These are phyloP conservation scores for Isoetes engelmannii DNA, from an alignment of 83 land plant species.

Conservation along the genomic window DNA sequence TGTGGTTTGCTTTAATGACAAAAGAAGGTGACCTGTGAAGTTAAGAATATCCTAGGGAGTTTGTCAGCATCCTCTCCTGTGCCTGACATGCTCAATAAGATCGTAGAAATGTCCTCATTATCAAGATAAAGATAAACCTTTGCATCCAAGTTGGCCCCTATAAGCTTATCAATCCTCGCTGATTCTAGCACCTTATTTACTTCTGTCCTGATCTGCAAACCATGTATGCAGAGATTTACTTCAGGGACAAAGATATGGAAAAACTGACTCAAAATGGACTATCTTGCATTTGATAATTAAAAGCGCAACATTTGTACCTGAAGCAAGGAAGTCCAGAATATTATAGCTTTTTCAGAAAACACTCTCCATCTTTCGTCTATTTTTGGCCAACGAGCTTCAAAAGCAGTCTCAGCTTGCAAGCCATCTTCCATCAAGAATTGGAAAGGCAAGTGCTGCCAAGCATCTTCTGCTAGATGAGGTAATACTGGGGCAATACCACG, in stretches of 20 bases:
- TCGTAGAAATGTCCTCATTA: slow-evolving; percentile 29
- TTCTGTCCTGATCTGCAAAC: slow-evolving; percentile 64
- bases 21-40: slow-evolving; percentile 63
- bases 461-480: slow-evolving; percentile 99
- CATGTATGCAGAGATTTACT: neutral
- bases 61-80: slow-evolving; percentile 62
- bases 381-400: slow-evolving; percentile 86
- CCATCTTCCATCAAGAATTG: slow-evolving; percentile 51
- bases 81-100: slow-evolving; percentile 41
- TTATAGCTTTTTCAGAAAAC: slow-evolving; percentile 44
- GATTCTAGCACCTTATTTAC: slow-evolving; percentile 80
- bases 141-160: slow-evolving; percentile 92
- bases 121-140: slow-evolving; percentile 65
- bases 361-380: slow-evolving; percentile 57
- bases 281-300: neutral
- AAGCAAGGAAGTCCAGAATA: slow-evolving; percentile 61
- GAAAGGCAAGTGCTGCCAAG: slow-evolving; percentile 91
- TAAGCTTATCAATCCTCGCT: slow-evolving; percentile 70
- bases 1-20: too few species aligned
- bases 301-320: slow-evolving; percentile 52
- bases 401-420: slow-evolving; percentile 63
- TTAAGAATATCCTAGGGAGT: slow-evolving; percentile 69
- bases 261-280: slow-evolving; percentile 4
- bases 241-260: slow-evolving; percentile 4
- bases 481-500: slow-evolving; percentile 88